Base-by-base conservation (phyloP, 2,329 filamentous ascomycete species). In the Sarocladiaceae sp. region DNA sequence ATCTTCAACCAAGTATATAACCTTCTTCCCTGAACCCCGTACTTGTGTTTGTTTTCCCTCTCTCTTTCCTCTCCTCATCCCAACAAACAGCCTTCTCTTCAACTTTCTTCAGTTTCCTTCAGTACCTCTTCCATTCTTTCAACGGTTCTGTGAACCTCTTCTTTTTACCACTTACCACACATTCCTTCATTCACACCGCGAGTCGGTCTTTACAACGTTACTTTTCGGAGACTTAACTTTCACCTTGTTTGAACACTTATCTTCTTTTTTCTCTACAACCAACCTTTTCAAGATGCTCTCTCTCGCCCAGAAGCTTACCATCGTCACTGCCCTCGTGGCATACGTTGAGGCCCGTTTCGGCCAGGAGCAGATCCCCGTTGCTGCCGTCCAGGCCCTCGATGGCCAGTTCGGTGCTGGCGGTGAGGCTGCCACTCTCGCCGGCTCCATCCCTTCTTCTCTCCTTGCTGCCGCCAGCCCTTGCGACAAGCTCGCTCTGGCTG, bases 391-490 rank as follows among this genome's bases (percentile, higher is more conserved):
- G 37, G 69, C 69, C 21, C 71, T 84, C 20, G 55, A 53, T 33
- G 59, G 68, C 45, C 66, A 67, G 53, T 73, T 75, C 45, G 81
- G 81, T 43, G 60, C 65, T 32, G 67, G 80, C 2, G 82, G 82
- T 33, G 71, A 72, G 50, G 81, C 82, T 39, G 72, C 71, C 31
- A 84, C 80, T 34, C 74, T 86, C 46, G 76, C 79, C 33, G 82
- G 82, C 44, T 65, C 65, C 13, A 75, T 81, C 23, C 76, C 83
- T 37, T 68, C 74, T 27, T 74, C 79, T 46, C 73, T 87, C 7
- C 70, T 86, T 16, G 82, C 72, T 20, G 81, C 69, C 33, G 76
- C 82, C 48, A 78, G 81, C 61, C 76, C 83, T 27, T 87, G 83
- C 53, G 78, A 67, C 50, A 85, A 82, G 72, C 78, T 85, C 52